phyloP scores from a whole-genome alignment of 768 basidiomycete genomes.

The Podaxis sp. region DNA sequence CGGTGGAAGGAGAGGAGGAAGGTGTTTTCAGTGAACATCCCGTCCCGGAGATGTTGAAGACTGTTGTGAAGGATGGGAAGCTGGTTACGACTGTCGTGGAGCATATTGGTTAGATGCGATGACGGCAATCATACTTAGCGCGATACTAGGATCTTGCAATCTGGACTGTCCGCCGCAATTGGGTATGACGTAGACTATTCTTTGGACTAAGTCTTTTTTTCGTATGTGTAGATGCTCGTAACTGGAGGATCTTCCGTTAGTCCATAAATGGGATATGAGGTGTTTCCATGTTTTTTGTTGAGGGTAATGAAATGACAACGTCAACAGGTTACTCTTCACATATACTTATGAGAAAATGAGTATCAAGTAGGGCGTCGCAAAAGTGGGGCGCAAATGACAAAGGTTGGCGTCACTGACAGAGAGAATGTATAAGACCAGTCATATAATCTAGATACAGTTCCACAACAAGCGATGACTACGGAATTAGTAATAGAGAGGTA shows the following conservation, averaged over 20 bases:
- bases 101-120: conserved; percentile 52
- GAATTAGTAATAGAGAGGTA: background rate
- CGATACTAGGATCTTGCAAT: background rate
- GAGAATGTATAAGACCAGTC: background rate
- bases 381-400: background rate
- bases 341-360: background rate
- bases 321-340: background rate
- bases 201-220: no score
- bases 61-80: conserved; percentile 74
- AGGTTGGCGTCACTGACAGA: no score
- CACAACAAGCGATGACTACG: background rate
- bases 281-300: background rate
- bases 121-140: background rate
- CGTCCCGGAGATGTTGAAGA: conserved; percentile 95
- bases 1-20: conserved; percentile 84
- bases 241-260: no score
- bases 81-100: conserved; percentile 87
- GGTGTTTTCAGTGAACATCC: conserved; percentile 88
- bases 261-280: background rate
- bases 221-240: no score
- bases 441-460: background rate
- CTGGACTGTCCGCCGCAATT: background rate
- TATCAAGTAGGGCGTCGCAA: background rate
- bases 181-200: background rate
- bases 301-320: background rate